Conservation (phyloP, 1,284 basidiomycete genomes). For the Rhizoctonia solani region DNA sequence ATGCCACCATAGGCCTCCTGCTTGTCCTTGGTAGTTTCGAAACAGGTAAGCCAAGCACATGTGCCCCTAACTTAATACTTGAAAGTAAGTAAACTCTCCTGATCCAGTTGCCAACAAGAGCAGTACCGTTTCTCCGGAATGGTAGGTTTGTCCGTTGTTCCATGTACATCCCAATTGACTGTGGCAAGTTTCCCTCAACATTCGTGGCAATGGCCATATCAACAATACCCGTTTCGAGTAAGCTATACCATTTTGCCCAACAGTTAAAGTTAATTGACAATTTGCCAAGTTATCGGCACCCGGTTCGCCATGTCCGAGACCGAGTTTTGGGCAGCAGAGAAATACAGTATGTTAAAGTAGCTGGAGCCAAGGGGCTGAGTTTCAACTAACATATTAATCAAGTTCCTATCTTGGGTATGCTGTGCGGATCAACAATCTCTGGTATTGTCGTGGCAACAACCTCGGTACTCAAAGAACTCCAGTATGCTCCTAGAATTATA, state of each 20-base stretch:
- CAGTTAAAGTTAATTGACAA: background rate
- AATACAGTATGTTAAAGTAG: conserved; percentile 62
- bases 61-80: background rate
- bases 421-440: conserved; percentile 78
- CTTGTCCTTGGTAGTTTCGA: conserved; percentile 68
- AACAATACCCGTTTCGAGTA: conserved; percentile 73
- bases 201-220: conserved; percentile 71
- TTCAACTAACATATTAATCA: background rate
- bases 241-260: background rate
- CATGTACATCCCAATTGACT: background rate
- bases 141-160: conserved; percentile 50
- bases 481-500: conserved; percentile 51
- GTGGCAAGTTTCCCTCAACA: conserved; percentile 66
- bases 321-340: conserved; percentile 80
- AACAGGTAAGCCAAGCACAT: conserved; percentile 50
- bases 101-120: conserved; percentile 67
- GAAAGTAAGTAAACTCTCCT: background rate
- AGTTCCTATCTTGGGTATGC: conserved; percentile 89
- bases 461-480: conserved; percentile 66
- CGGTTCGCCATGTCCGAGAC: conserved; percentile 75
- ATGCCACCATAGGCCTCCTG: conserved; percentile 55
- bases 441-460: conserved; percentile 70
- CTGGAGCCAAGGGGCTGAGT: conserved; percentile 13
- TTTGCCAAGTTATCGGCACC: conserved; percentile 58
- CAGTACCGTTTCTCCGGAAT: conserved; percentile 70